These are phyloP conservation scores for Linum usitatissimum DNA, from an alignment of 345 rosid species.

Conservation along the genomic window DNA sequence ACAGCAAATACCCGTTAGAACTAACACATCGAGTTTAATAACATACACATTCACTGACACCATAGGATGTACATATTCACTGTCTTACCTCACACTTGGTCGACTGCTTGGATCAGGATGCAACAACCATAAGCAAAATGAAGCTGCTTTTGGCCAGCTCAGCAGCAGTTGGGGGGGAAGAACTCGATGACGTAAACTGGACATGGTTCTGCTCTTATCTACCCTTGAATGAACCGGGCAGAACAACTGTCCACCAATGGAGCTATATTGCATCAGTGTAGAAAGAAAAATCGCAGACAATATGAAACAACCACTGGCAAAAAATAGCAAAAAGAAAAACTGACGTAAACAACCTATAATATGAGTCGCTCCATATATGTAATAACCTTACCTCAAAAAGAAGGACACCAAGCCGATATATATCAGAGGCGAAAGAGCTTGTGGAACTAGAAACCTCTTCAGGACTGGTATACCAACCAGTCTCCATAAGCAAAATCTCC, in stretches of 20 bases:
- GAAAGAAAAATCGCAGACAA: slow-evolving; percentile 11
- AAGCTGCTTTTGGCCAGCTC: slow-evolving; percentile 86
- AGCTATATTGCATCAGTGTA: slow-evolving; percentile 22
- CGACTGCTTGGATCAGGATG: slow-evolving; percentile 85
- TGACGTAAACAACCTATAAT: background rate
- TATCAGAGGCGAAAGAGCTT: slow-evolving; percentile 2
- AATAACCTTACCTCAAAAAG: slow-evolving; percentile 60
- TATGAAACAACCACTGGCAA: background rate
- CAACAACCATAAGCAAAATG: slow-evolving; percentile 85
- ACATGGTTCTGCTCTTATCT: slow-evolving; percentile 77
- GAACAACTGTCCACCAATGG: slow-evolving; percentile 39
- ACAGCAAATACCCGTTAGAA: background rate
- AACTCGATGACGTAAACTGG: slow-evolving; percentile 86
- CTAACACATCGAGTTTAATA: background rate
- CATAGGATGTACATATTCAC: background rate
- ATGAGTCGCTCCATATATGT: background rate
- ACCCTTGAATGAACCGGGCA: slow-evolving; percentile 57
- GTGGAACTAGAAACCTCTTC: slow-evolving; percentile 63
- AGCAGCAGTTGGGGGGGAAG: slow-evolving; percentile 87
- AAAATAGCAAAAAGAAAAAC: background rate
- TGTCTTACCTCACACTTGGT: slow-evolving; percentile 57
- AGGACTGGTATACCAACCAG: slow-evolving; percentile 74
- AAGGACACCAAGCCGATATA: slow-evolving; percentile 66
- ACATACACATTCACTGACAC: background rate
- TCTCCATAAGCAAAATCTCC: slow-evolving; percentile 68